Base-by-base conservation (phyloP, 192 early-diverging fungal genomes). In the Backusella tuberculispora region DNA sequence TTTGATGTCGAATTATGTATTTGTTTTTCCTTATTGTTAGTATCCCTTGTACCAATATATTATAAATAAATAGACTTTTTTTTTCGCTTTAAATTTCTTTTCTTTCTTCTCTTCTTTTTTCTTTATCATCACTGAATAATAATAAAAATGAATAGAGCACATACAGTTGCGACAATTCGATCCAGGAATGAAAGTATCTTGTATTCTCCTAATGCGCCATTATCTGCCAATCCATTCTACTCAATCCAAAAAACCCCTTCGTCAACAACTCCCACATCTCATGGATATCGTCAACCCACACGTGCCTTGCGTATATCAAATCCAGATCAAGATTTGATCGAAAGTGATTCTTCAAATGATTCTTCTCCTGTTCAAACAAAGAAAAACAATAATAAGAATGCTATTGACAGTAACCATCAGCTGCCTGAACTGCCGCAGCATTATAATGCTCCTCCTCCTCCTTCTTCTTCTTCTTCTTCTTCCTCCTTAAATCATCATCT, bases 301-400 rank as follows among this genome's bases (percentile, higher is more conserved):
- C 53, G 53, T 9, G 21, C 26, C 9, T 60, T 60, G 21, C 21
- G 53, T 12, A 60, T 60, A 60, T 60, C 53, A 60, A 60, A 60
- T n/a, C 53, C 53, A 60, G 53, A 60, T 60, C 19, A 60, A 12
- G 53, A 60, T 26, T 60, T 60, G 24, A 60, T 13, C 24, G 53
- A 60, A 60, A 60, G 21, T 13, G 53, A 26, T 60, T 19, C 10
- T 24, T 60, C 53, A 60, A 34, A 34, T 34, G 29, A 34, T 34
- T 34, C 29, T 34, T 34, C 29, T 2, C 29, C 29, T 34, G 2
- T 34, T 34, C 29, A 34, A 34, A 34, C 29, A 34, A 60, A 60
- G 19, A 60, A 60, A 9, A 4, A 43, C 42, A 4, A 43, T 43
- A 43, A 43, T 43, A 43, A 43, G 1, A 10, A 43, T 9, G 1